Evolutionary conservation across 768 basidiomycete species (phyloP), one percentile per base, ranked within the genome.

Genomic region (Kondoa subrosea): DNA sequence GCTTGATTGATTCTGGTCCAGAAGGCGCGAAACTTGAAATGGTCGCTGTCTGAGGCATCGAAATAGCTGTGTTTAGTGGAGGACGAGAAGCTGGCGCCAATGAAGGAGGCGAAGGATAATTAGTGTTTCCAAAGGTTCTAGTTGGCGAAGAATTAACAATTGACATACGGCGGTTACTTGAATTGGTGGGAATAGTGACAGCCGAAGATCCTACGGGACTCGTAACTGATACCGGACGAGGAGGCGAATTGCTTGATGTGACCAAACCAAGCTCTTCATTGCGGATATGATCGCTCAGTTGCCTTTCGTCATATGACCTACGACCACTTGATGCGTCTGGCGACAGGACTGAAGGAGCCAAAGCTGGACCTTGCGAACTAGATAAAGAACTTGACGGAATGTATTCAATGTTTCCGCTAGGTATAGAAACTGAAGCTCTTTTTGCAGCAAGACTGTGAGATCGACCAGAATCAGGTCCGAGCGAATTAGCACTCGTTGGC

Each of bases 1-100:
- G 73, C n/a, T 78, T 75, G 57, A 79, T 78, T 27, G 50, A 63
- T 21, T 61, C 68, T 27, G 56, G 26, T 25, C 17, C 67, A 16
- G 61, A 25, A 16, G 29, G 16, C 33, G 8, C 3, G 29, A 33
- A 14, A 8, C 25, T 59, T 12, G 8, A 16, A 21, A 63, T 17
- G 27, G 61, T 32, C 8, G 61, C 15, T 17, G 15, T 21, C 16
- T 17, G 29, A 26, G 26, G 15, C 27, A 33, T 32, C 14, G 61
- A 63, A 3, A 27, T 63, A 33, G 29, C 33, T 63, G 61, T 31
- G 25, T 31, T 59, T 4, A 59, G 30, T 8, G 58, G 58, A 12
- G 58, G 58, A 12, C 58, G 14, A 31, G 16, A 27, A 63, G n/a
- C 16, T 3, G 61, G 14, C 30, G 30, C 27, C 15, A 33, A 17